A percentile compares a stretch with the other conserved stretches of the same genome.
These are phyloP conservation scores for Cajanus cajan DNA, from an alignment of 306 rosid species.

Conservation along the genomic window DNA sequence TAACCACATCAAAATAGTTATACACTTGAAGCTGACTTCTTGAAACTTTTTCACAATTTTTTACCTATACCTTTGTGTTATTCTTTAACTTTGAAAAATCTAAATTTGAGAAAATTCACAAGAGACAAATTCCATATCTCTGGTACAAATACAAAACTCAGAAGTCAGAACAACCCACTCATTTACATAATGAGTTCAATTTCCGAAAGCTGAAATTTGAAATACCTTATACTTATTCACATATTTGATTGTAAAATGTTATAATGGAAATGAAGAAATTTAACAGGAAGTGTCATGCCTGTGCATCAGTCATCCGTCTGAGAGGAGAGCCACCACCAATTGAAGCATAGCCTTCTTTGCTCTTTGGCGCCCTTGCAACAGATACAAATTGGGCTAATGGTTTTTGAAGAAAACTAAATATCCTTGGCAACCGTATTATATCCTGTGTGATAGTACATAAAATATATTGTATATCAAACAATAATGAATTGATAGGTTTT, in stretches of 20 bases:
- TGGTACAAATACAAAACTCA: background rate
- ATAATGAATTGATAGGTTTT: background rate
- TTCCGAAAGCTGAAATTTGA: conserved; percentile 13
- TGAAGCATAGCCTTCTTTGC: conserved; percentile 92
- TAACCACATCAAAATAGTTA: background rate
- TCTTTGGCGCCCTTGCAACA: conserved; percentile 73
- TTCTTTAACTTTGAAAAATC: background rate
- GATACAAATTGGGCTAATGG: conserved; percentile 91
- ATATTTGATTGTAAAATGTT: background rate
- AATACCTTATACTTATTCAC: background rate
- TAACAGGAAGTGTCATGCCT: conserved; percentile 46
- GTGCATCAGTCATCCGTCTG: conserved; percentile 77
- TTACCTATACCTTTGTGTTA: background rate
- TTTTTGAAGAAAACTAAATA: conserved; percentile 83
- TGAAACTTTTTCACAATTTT: background rate
- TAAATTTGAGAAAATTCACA: background rate
- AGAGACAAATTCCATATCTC: background rate
- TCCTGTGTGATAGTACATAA: conserved; percentile 49
- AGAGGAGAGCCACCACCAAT: conserved; percentile 97
- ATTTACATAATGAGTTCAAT: background rate
- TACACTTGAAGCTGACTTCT: background rate
- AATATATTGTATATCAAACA: background rate
- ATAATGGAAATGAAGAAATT: background rate
- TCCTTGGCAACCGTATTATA: conserved; percentile 77
- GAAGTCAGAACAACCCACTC: conserved; percentile 11